Conservation (phyloP, 2,329 filamentous ascomycete species). For the Thelonectria blattea region DNA sequence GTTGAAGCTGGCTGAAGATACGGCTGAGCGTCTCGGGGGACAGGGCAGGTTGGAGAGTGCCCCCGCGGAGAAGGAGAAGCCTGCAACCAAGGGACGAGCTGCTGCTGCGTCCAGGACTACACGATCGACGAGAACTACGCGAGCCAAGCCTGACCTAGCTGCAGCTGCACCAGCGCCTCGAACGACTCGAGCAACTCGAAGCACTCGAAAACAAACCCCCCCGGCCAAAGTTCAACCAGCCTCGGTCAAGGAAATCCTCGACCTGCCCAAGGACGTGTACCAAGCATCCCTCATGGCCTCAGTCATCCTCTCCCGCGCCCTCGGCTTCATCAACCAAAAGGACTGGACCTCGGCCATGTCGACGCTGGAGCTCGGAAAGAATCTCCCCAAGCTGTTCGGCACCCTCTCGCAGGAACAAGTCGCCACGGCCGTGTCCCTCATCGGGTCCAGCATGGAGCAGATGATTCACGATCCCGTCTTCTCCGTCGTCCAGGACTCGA, state of each 20-base stretch:
- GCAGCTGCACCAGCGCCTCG: too few species aligned
- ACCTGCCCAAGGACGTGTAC: constrained; percentile 42
- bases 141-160: too few species aligned
- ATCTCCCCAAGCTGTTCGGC: constrained; percentile 49
- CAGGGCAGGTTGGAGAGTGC: constrained; percentile 23
- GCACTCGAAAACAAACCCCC: constrained; percentile 30
- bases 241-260: constrained; percentile 22
- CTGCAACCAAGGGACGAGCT: constrained; percentile 24
- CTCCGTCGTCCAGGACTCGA: constrained; percentile 90
- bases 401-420: constrained; percentile 59
- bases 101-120: constrained; percentile 35
- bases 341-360: constrained; percentile 65
- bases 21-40: constrained; percentile 46
- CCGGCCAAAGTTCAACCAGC: constrained; percentile 35
- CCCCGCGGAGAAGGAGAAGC: constrained; percentile 16
- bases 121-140: constrained; percentile 26
- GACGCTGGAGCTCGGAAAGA: constrained; percentile 58
- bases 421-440: constrained; percentile 69
- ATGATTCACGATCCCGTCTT: constrained; percentile 84
- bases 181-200: constrained; percentile 23
- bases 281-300: constrained; percentile 46
- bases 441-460: constrained; percentile 71
- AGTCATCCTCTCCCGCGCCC: constrained; percentile 47
- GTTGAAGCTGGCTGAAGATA: constrained; percentile 56
- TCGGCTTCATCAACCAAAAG: constrained; percentile 54